Percentiles rank a stretch among this genome's conserved stretches.
Conservation (phyloP, 495 filamentous ascomycete genomes). For the Podospora appendiculata region DNA sequence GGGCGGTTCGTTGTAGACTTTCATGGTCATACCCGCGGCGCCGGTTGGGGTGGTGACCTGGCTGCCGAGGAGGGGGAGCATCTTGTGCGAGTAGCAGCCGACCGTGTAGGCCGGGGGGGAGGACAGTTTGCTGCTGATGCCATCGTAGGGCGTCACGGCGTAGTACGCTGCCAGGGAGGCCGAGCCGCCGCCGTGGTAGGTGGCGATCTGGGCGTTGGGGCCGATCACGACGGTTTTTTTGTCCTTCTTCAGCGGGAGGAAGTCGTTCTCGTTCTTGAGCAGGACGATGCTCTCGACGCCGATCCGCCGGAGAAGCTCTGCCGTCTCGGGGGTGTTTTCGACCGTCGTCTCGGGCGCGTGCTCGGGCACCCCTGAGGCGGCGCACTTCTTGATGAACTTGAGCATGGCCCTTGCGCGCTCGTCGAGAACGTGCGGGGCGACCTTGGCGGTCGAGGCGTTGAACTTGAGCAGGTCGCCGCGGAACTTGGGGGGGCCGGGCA, state of each 20-base stretch:
- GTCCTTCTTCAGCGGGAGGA: conserved; percentile 57
- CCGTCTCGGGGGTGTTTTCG: conserved; percentile 35
- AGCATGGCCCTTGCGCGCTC: conserved; percentile 56
- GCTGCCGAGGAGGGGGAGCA: conserved; percentile 48
- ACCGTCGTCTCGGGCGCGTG: conserved; percentile 32
- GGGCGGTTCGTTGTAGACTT: conserved; percentile 51
- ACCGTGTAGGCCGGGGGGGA: conserved; percentile 38
- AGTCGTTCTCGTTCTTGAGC: conserved; percentile 61
- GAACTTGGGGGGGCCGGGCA: conserved; percentile 64
- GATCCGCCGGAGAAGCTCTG: conserved; percentile 49
- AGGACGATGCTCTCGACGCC: conserved; percentile 65
- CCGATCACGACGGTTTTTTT: conserved; percentile 53
- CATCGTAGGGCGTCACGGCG: conserved; percentile 59
- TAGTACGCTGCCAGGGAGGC: conserved; percentile 63
- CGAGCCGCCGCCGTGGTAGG: conserved; percentile 64
- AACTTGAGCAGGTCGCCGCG: conserved; percentile 53
- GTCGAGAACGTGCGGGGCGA: conserved; percentile 50
- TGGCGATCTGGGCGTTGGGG: conserved; percentile 63
- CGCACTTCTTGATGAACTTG: conserved; percentile 51
- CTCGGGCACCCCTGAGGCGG: conserved; percentile 46
- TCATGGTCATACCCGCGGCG: conserved; percentile 49
- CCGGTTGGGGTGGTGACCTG: conserved; percentile 41
- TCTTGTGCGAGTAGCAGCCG: conserved; percentile 54
- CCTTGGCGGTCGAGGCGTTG: conserved; percentile 50
- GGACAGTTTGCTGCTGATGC: conserved; percentile 44